A percentile compares a stretch with the other conserved stretches of the same genome.
Conservation (phyloP, 768 basidiomycete species). For the Termitomyces eurrhizus region DNA sequence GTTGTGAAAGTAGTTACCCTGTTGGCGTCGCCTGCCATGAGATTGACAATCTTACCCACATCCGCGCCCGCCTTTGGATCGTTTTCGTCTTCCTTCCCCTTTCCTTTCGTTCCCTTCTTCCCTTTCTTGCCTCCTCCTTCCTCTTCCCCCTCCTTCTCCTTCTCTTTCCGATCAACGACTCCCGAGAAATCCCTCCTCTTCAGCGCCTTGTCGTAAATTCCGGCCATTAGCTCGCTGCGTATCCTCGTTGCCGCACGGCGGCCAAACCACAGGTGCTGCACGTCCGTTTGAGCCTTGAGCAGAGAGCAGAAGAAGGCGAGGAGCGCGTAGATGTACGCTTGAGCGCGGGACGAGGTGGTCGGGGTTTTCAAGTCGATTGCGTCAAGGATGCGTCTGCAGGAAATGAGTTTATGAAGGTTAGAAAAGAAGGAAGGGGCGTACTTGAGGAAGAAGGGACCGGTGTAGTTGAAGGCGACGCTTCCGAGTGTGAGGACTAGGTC, state of each 20-base stretch:
- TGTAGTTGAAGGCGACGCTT: constrained; percentile 74
- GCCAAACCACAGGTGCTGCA: constrained; percentile 77
- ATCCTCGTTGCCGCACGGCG: constrained; percentile 73
- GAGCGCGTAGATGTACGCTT: constrained; percentile 71
- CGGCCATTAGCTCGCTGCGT: constrained; percentile 75
- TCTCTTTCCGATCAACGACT: constrained; percentile 48
- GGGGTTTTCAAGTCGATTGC: constrained; percentile 40
- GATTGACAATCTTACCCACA: constrained; percentile 84
- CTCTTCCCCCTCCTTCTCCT: constrained; percentile 24
- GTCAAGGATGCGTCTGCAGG: constrained; percentile 51
- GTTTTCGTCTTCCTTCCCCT: constrained; percentile 31
- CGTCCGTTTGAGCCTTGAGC: constrained; percentile 61
- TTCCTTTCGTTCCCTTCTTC: not conserved
- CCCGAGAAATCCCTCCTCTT: constrained; percentile 84
- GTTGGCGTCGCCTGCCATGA: constrained; percentile 82
- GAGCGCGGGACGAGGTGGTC: constrained; percentile 24
- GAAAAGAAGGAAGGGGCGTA: not conserved
- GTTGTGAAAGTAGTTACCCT: constrained; percentile 27
- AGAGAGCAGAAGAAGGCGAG: constrained; percentile 64
- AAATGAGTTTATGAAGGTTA: not conserved
- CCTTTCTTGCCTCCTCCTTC: constrained; percentile 33
- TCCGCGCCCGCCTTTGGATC: constrained; percentile 77
- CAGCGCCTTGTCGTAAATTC: constrained; percentile 86
- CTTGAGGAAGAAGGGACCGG: constrained; percentile 82
- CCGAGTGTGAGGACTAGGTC: constrained; percentile 67